Percentiles rank a stretch among this genome's conserved stretches.
Conservation (phyloP, 2,329 filamentous ascomycete species). For the Clonostachys sp. region DNA sequence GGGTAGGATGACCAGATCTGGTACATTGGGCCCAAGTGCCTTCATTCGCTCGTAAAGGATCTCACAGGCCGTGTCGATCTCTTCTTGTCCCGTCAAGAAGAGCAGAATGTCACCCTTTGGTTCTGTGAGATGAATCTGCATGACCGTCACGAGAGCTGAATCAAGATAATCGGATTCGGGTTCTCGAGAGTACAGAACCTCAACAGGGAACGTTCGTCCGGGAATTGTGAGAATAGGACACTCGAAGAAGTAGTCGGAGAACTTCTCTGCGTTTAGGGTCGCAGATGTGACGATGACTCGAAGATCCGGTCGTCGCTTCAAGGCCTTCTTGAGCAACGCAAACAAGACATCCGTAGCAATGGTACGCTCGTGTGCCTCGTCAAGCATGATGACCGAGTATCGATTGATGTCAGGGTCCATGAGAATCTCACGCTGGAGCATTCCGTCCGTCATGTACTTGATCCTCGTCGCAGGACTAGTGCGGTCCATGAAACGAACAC, state of each 20-base stretch:
- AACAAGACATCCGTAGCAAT: slow-evolving; percentile 96
- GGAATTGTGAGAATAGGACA: slow-evolving; percentile 97
- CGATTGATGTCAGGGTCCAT: slow-evolving; percentile 83
- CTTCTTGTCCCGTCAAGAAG: slow-evolving; percentile 95
- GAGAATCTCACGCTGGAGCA: slow-evolving; percentile 92
- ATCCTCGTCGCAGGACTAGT: slow-evolving; percentile 85
- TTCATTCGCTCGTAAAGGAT: slow-evolving; percentile 96
- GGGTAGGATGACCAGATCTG: slow-evolving; percentile 86
- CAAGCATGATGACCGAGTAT: slow-evolving; percentile 96
- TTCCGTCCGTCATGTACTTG: slow-evolving; percentile 99
- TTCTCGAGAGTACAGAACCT: slow-evolving; percentile 91
- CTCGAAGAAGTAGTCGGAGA: slow-evolving; percentile 91
- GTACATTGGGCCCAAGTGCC: slow-evolving; percentile 81
- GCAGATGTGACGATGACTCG: slow-evolving; percentile 96
- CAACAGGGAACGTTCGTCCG: slow-evolving; percentile 90
- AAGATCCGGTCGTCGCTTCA: slow-evolving; percentile 79
- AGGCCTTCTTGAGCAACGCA: slow-evolving; percentile 86
- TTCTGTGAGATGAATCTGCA: slow-evolving; percentile 96
- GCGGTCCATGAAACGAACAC: slow-evolving; percentile 94
- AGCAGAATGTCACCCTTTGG: slow-evolving; percentile 91
- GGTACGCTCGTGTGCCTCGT: slow-evolving; percentile 96
- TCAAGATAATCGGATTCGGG: slow-evolving; percentile 96
- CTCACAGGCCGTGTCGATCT: slow-evolving; percentile 93
- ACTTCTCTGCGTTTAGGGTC: slow-evolving; percentile 95
- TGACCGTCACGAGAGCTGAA: slow-evolving; percentile 88